phyloP scores from a whole-genome alignment of 768 basidiomycete genomes.

The Leccinum pellstonianum region DNA sequence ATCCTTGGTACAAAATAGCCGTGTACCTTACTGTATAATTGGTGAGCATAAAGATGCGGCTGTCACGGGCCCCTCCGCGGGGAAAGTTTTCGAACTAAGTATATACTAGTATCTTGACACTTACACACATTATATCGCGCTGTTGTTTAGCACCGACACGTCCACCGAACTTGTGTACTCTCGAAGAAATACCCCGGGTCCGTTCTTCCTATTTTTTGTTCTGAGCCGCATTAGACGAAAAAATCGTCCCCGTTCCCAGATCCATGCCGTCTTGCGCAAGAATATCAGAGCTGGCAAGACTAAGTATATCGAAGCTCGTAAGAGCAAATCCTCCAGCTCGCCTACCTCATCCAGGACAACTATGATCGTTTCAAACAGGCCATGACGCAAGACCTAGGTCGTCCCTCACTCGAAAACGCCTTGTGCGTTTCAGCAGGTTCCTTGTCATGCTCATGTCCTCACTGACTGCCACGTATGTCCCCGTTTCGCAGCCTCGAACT shows the following conservation, averaged over 20 bases:
- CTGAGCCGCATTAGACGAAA: too few species aligned
- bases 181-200: too few species aligned
- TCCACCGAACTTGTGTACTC: too few species aligned
- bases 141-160: too few species aligned
- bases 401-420: conserved; percentile 57
- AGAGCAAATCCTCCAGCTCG: conserved; percentile 66
- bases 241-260: conserved; percentile 35
- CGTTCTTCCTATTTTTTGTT: too few species aligned
- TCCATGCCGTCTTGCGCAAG: conserved; percentile 51
- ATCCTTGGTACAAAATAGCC: too few species aligned
- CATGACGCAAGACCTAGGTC: conserved; percentile 59
- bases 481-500: conserved; percentile 58
- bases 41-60: too few species aligned
- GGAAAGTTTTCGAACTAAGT: too few species aligned
- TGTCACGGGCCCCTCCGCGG: too few species aligned
- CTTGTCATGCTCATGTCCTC: not conserved
- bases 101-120: too few species aligned
- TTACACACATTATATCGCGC: too few species aligned
- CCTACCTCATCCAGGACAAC: conserved; percentile 76
- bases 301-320: conserved; percentile 62
- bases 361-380: conserved; percentile 55
- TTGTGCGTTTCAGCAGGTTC: conserved; percentile 38
- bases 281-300: conserved; percentile 67
- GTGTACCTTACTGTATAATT: too few species aligned
- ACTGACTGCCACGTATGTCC: not conserved